Base-by-base conservation (phyloP, 116 monocot genomes). In the Cymodocea nodosa region DNA sequence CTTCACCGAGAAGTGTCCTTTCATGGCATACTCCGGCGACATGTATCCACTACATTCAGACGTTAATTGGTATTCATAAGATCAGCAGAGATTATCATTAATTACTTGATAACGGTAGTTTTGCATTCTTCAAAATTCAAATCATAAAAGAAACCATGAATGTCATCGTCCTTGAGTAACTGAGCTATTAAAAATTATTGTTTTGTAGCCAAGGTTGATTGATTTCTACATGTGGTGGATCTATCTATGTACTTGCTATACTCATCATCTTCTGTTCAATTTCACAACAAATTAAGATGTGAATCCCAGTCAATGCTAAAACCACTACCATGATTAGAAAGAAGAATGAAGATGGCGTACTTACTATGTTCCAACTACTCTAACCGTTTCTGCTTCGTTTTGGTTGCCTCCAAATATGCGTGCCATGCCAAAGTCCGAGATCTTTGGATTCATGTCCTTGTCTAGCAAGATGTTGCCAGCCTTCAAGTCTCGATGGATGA, bases 401-500 rank as follows among this genome's bases (percentile, higher is more conserved):
- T 71, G 71, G 15, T 62, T 35, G n/a, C 71, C 52, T 2, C 39
- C 63, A 39, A 71, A 71, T 24, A 71, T 71, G 37, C 71, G 36
- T 14, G 71, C 71, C 71, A 71, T 62, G 19, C 71, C 71, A 59
- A 71, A 71, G 35, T 71, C 71, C 37, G 71, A 71, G 15, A 71
- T 71, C 17, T 62, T 71, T 35, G 71, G 71, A 39, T 62, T 71
- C 71, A 52, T 62, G 36, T 71, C 71, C 18, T 62, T 15, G 52
- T 71, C 62, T 2, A 71, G 19, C 17, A 71, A 37, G 15, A 71
- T 62, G 14, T 71, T 71, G 13, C 71, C 39, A 11, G 62, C 63
- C 37, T 71, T 71, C 6, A 71, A 52, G 53, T 71, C 71, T 37
- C 71, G 24, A 49, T 71, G 71, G 37, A 71, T 71, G 35, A 71